Evolutionary conservation across 2,329 filamentous ascomycete species (phyloP).

Genomic region (Calycina herbarum): DNA sequence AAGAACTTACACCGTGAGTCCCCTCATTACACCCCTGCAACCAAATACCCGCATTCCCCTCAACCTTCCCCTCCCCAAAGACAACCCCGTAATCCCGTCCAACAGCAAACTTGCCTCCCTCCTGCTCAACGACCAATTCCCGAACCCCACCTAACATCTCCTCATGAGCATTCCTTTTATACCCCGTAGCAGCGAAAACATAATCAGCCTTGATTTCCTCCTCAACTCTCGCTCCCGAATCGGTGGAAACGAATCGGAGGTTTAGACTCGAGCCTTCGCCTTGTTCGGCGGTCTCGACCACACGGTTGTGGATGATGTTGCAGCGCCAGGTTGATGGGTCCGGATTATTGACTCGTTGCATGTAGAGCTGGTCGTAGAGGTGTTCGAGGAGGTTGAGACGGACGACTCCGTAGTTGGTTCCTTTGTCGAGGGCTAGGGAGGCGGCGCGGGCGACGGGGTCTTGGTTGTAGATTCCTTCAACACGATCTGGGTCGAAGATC

Average conservation of each 20-base stretch:
- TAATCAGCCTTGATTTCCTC: slow-evolving; percentile 66
- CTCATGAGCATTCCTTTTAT: slow-evolving; percentile 75
- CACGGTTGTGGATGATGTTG: slow-evolving; percentile 70
- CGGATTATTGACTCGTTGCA: slow-evolving; percentile 70
- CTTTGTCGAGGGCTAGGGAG: slow-evolving; percentile 67
- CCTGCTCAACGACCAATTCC: slow-evolving; percentile 61
- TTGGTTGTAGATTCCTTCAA: slow-evolving; percentile 74
- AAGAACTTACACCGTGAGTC: slow-evolving; percentile 78
- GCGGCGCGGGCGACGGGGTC: slow-evolving; percentile 58
- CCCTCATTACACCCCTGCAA: slow-evolving; percentile 92
- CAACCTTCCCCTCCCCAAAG: slow-evolving; percentile 67
- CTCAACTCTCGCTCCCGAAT: slow-evolving; percentile 41
- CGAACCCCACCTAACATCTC: slow-evolving; percentile 69
- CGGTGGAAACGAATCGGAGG: slow-evolving; percentile 36
- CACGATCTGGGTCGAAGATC: slow-evolving; percentile 87
- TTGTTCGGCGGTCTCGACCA: slow-evolving; percentile 45
- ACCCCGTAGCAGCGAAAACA: slow-evolving; percentile 85
- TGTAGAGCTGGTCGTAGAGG: slow-evolving; percentile 84
- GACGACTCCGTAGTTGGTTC: slow-evolving; percentile 94
- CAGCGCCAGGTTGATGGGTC: slow-evolving; percentile 79
- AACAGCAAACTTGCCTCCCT: slow-evolving; percentile 57
- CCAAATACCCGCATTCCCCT: slow-evolving; percentile 74
- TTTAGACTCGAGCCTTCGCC: slow-evolving; percentile 19
- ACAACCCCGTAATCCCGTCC: slow-evolving; percentile 76
- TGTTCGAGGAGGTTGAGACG: slow-evolving; percentile 86